Base-by-base conservation (phyloP, 176 grass and related monocot genomes). In the Cocos nucifera region DNA sequence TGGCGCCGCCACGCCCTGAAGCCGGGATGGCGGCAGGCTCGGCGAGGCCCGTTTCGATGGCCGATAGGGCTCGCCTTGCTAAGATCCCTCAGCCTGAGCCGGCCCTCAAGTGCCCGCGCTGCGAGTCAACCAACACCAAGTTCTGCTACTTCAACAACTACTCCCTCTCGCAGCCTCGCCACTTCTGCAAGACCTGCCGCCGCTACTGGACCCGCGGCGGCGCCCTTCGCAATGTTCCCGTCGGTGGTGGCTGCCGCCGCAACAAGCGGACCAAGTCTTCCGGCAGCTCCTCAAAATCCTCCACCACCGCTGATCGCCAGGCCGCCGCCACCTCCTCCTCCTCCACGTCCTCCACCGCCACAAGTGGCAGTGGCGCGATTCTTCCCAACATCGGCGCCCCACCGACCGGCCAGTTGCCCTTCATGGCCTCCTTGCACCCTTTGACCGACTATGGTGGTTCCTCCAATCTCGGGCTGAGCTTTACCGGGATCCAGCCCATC, bases 141-240 rank as follows among this genome's bases (percentile, higher is more conserved):
- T 95, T 95, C 29, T 95, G 90, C 77, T 95, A 95, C 80, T 95
- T 84, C 77, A 95, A 95, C 71, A 95, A 95, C 72, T 95, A 95
- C 83, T 95, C 90, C 17, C 90, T 95, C 60, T 73, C 86, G 3
- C 90, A 95, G 86, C 90, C 90, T 6, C 90, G 90, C 66, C 90
- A 95, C 86, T 95, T 89, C 77, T 95, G 90, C 86, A 95, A 95
- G 79, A 89, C 86, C 52, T 95, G 90, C 70, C 90, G 90, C 56
- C 90, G 90, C 18, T 95, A 95, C 77, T 95, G 90, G 90, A 95
- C 86, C 0, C 83, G 80, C 51, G 90, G 90, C 9, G 90, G 90
- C 48, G 68, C 86, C 5, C 86, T 95, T 50, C 77, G 90, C 7
- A 95, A 54, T 83, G 86, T 95, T 20, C 90, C 90, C 7, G 90